phyloP scores from a whole-genome alignment of 768 basidiomycete species.

The Sporobolomyces phaffii region DNA sequence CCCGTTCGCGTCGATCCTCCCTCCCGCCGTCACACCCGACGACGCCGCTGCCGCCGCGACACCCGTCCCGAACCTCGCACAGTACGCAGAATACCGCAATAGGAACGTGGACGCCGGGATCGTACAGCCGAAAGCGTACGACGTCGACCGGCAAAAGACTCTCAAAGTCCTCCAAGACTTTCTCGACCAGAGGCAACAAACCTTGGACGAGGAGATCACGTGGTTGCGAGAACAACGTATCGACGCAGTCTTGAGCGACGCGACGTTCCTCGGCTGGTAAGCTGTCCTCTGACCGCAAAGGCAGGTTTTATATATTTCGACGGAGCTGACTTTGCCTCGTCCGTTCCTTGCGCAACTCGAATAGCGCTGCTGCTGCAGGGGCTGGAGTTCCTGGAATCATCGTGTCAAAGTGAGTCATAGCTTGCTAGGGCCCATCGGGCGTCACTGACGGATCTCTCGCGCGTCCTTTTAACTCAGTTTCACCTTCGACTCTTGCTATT shows the following conservation, averaged over 20 bases:
- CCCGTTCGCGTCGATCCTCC: slow-evolving; percentile 63
- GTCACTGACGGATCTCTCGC: no score
- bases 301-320: no score
- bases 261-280: slow-evolving; percentile 71
- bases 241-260: slow-evolving; percentile 65
- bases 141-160: slow-evolving; percentile 67
- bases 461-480: slow-evolving; percentile 48
- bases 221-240: slow-evolving; percentile 58
- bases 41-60: neutral
- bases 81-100: slow-evolving; percentile 63
- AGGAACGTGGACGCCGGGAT: slow-evolving; percentile 74
- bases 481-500: slow-evolving; percentile 76
- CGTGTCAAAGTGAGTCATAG: slow-evolving; percentile 60
- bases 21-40: slow-evolving; percentile 30
- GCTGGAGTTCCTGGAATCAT: slow-evolving; percentile 64
- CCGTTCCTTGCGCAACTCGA: no score
- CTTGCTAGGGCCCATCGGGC: no score
- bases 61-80: slow-evolving; percentile 1
- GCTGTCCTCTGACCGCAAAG: no score
- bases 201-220: slow-evolving; percentile 55
- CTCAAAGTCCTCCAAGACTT: slow-evolving; percentile 60
- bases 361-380: slow-evolving; percentile 57
- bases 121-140: slow-evolving; percentile 71
- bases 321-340: no score
- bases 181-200: slow-evolving; percentile 54